Evolutionary conservation across 106 monocot genomes (phyloP), one percentile per base, ranked within the genome.

Genomic region (Platanthera zijinensis): DNA sequence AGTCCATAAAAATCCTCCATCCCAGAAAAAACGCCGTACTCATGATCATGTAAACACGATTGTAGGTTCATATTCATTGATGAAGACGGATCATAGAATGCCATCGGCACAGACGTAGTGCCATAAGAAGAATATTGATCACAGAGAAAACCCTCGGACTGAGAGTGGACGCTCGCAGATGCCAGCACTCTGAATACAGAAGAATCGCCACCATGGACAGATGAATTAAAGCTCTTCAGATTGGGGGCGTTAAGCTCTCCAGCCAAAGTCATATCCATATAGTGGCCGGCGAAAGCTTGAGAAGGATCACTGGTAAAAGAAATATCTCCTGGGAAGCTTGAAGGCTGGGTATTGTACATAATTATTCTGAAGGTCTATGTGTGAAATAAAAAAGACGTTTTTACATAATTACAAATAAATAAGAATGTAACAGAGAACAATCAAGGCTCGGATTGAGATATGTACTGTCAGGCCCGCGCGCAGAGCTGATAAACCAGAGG

Each of bases 231-330:
- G 45, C 6, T 15, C 11, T 0, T 51, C 21, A 7, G 8, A 30
- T 13, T 81, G 69, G 21, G 0, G 9, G 61, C 14, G 17, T 30
- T 54, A 4, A 45, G 15, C 25, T 57, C 46, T 4, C 69, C 83
- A 53, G 70, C 50, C 25, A 78, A 52, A 6, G 75, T 39, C 5
- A 78, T 8, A 74, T 78, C 82, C n/a, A n/a, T 15, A 2, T 57
- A 73, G 57, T 83, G 74, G 61, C 57, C 73, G 1, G 51, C 7
- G 51, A 68, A n/a, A 12, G 78, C 57, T 8, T 79, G 75, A 5
- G 62, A 63, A 13, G 74, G 69, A 15, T 59, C 76, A 56, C 56
- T 56, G 30, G 69, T 51, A 0, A 67, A 22, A 15, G 5, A 8
- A 12, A 21, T 0, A 10, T 8, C 21, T n/a, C 39, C 52, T 11